Evolutionary conservation across 2,329 filamentous ascomycete species (phyloP).

Genomic region (Metarhizium brunneum): DNA sequence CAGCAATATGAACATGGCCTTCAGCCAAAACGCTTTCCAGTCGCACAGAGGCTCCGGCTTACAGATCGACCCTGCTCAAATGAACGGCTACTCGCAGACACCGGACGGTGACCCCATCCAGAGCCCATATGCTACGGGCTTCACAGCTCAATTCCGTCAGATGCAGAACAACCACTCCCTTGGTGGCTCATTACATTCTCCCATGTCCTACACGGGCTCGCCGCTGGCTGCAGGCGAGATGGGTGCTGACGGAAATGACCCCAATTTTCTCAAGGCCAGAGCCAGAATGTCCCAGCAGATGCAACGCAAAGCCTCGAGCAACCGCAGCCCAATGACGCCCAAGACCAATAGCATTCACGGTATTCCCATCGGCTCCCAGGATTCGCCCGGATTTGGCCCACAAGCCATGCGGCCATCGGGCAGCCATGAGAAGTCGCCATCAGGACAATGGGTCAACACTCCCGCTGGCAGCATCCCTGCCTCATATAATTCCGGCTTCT

Average conservation of each 20-base stretch:
- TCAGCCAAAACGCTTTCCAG: conserved; percentile 42
- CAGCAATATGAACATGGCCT: conserved; percentile 48
- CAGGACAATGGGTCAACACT: conserved; percentile 85
- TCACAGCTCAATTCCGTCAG: conserved; percentile 70
- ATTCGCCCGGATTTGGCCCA: conserved; percentile 62
- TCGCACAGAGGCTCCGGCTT: conserved; percentile 46
- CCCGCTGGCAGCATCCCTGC: conserved; percentile 70
- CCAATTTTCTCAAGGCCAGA: conserved; percentile 53
- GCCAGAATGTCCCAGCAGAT: conserved; percentile 51
- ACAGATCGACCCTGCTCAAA: conserved; percentile 57
- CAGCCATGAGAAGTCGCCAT: conserved; percentile 70
- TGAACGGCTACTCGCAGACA: conserved; percentile 80
- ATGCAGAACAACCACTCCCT: conserved; percentile 52
- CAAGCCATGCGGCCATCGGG: conserved; percentile 68
- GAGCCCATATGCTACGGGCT: conserved; percentile 75
- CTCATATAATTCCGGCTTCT: conserved; percentile 81
- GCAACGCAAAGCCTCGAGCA: conserved; percentile 66
- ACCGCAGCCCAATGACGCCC: conserved; percentile 72
- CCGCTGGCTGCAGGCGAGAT: conserved; percentile 36
- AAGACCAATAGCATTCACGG: conserved; percentile 71
- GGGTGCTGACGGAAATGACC: conserved; percentile 39
- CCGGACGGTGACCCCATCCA: conserved; percentile 88
- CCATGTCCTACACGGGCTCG: conserved; percentile 29
- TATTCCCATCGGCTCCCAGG: conserved; percentile 57
- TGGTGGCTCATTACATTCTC: conserved; percentile 37